A percentile compares a stretch with the other conserved stretches of the same genome.
Evolutionary conservation across 345 rosid genomes (phyloP).

Genomic region (Atalantia buxifolia): DNA sequence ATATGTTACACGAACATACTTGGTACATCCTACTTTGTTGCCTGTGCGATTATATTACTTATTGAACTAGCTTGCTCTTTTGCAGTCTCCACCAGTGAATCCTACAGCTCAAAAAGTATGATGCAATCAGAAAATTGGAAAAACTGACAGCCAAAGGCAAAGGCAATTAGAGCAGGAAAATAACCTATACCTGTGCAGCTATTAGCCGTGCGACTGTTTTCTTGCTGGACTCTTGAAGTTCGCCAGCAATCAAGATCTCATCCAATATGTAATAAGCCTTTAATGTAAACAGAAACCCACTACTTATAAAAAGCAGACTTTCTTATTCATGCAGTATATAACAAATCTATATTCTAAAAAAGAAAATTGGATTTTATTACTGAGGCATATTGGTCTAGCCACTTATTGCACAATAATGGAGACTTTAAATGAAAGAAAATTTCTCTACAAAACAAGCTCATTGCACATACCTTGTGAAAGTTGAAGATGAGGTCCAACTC

Average conservation of each 20-base stretch:
- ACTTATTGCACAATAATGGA: not conserved
- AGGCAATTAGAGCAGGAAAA: not conserved
- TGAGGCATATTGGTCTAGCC: not conserved
- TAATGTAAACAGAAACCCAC: conserved; percentile 17
- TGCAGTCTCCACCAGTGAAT: conserved; percentile 89
- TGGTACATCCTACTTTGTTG: conserved; percentile 55
- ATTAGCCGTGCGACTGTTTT: conserved; percentile 83
- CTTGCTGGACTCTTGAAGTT: conserved; percentile 96
- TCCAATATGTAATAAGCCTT: conserved; percentile 93
- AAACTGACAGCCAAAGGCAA: not conserved
- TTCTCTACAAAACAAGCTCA: not conserved
- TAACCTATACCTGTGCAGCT: conserved; percentile 65
- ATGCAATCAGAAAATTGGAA: not conserved
- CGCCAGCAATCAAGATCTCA: conserved; percentile 90
- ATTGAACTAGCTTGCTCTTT: conserved; percentile 90
- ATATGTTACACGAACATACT: not conserved
- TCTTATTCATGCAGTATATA: not conserved
- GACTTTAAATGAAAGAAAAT: not conserved
- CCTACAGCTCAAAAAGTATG: conserved; percentile 37
- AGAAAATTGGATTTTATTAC: not conserved
- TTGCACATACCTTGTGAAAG: conserved; percentile 74
- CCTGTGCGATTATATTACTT: conserved; percentile 89
- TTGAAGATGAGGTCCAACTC: conserved; percentile 94
- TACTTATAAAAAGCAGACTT: not conserved
- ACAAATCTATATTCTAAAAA: too few relatives aligned